A percentile compares a stretch with the other conserved stretches of the same genome.
These are phyloP conservation scores for Pneumocystis jirovecii DNA, from an alignment of 1,139 yeast genomes.

Conservation along the genomic window DNA sequence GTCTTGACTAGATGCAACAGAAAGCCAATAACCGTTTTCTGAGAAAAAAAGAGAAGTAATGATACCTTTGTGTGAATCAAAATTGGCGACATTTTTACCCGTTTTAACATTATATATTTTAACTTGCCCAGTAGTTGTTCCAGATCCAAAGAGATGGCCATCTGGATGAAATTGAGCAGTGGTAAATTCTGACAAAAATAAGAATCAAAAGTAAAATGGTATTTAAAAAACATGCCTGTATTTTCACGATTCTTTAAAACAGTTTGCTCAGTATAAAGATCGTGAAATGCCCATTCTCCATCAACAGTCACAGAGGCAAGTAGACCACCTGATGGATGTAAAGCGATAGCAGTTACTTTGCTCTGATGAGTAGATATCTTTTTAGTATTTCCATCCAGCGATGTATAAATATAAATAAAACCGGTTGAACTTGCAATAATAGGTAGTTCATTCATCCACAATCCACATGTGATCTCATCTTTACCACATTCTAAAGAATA, in stretches of 20 bases:
- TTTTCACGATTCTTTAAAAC: neutral
- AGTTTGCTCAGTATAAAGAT: neutral
- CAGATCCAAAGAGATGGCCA: slow-evolving; percentile 45
- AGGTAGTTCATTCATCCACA: neutral
- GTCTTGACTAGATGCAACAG: slow-evolving; percentile 19
- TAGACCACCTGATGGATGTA: slow-evolving; percentile 10
- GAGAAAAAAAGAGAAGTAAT: slow-evolving; percentile 39
- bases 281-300: slow-evolving; percentile 1
- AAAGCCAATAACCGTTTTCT: slow-evolving; percentile 57
- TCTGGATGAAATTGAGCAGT: slow-evolving; percentile 41
- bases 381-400: neutral
- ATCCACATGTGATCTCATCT: neutral
- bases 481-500: neutral
- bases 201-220: neutral
- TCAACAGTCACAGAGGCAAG: slow-evolving; percentile 6
- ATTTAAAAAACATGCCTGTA: neutral
- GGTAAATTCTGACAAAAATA: slow-evolving; percentile 21
- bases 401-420: neutral
- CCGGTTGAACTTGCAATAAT: neutral
- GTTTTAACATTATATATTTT: slow-evolving; percentile 32
- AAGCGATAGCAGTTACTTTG: slow-evolving; percentile 2
- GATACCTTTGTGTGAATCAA: slow-evolving; percentile 20
- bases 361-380: neutral
- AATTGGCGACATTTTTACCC: slow-evolving; percentile 29
- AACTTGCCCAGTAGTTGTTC: slow-evolving; percentile 29